Conservation (phyloP, 192 early-diverging fungal species). For the Entophlyctis helioformis region DNA sequence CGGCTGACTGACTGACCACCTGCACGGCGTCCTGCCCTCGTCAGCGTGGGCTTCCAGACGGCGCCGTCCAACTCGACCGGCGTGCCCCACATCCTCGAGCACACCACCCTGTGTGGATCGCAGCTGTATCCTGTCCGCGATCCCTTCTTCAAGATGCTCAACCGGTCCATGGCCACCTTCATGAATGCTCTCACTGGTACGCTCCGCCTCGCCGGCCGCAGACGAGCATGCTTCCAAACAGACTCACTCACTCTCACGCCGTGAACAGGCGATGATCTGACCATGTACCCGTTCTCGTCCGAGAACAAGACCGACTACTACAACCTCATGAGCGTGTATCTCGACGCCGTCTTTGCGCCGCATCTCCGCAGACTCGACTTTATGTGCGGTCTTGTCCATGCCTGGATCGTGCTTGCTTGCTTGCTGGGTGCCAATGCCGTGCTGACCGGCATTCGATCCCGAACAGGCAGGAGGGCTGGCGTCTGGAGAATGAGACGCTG, state of each 20-base stretch:
- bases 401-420: no score
- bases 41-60: slow-evolving; percentile 74
- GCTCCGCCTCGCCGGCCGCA: no score
- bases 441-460: no score
- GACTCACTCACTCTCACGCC: no score
- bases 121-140: slow-evolving; percentile 81
- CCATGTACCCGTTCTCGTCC: slow-evolving; percentile 88
- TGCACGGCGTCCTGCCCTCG: no score
- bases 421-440: not conserved
- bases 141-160: slow-evolving; percentile 99
- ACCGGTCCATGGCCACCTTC: slow-evolving; percentile 86
- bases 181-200: slow-evolving; percentile 92
- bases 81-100: slow-evolving; percentile 89
- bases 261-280: slow-evolving; percentile 53
- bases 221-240: not conserved
- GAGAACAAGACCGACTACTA: slow-evolving; percentile 79
- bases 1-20: no score
- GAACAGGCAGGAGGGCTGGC: slow-evolving; percentile 87
- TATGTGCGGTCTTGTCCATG: not conserved
- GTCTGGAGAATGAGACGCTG: slow-evolving; percentile 61
- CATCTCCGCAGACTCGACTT: slow-evolving; percentile 73
- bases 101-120: slow-evolving; percentile 88
- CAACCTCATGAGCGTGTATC: slow-evolving; percentile 81
- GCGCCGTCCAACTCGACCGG: slow-evolving; percentile 72
- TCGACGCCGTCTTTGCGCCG: slow-evolving; percentile 83